A percentile compares a stretch with the other conserved stretches of the same genome.
These are phyloP conservation scores for Ceratocystis harringtonii DNA, from an alignment of 2,329 filamentous ascomycete genomes.

Conservation along the genomic window DNA sequence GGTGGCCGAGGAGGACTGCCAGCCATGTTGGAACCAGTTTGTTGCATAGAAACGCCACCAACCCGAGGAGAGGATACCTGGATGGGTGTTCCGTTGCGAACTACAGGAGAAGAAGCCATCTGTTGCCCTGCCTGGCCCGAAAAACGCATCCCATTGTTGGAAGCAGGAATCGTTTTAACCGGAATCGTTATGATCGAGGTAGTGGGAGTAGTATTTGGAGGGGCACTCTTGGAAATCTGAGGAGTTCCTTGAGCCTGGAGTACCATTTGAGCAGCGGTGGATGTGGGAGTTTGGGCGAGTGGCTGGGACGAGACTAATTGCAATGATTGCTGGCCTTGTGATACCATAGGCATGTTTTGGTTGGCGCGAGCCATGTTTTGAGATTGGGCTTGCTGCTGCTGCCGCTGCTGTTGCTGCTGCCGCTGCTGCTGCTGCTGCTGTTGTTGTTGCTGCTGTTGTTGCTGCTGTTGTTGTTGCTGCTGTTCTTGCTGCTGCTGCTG, in stretches of 20 bases:
- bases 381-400: constrained; percentile 26
- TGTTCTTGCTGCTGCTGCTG: not conserved
- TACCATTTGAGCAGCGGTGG: constrained; percentile 2
- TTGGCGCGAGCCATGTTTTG: constrained; percentile 22
- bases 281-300: constrained; percentile 19
- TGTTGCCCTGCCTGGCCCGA: constrained; percentile 44
- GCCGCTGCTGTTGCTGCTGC: constrained; percentile 17
- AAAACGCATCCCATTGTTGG: constrained; percentile 27
- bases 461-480: not conserved
- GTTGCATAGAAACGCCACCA: constrained; percentile 47
- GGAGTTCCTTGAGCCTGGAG: constrained; percentile 12
- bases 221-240: constrained; percentile 13
- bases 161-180: constrained; percentile 26
- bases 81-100: constrained; percentile 48
- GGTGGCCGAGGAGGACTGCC: constrained; percentile 51
- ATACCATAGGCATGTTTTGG: constrained; percentile 24
- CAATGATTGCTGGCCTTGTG: constrained; percentile 19
- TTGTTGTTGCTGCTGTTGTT: too few relatives aligned
- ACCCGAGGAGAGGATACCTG: constrained; percentile 52
- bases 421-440: too few relatives aligned
- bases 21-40: constrained; percentile 51
- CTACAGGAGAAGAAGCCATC: constrained; percentile 44
- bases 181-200: constrained; percentile 17
- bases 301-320: constrained; percentile 17
- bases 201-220: constrained; percentile 15